Conservation (phyloP, 495 filamentous ascomycete genomes). For the Penicillium alfredii region DNA sequence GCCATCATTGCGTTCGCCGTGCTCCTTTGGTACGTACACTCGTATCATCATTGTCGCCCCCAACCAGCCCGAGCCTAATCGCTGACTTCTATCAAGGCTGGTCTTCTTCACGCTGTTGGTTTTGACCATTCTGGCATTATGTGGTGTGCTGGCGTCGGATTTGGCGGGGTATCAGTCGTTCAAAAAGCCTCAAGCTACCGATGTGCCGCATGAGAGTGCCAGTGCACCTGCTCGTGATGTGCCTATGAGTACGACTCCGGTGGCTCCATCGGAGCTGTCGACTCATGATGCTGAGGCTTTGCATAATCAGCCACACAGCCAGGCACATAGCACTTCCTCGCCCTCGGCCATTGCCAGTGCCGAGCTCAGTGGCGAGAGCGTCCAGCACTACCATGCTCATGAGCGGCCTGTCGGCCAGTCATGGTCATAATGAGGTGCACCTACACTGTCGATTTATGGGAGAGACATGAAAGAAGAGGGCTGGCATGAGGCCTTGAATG, state of each 20-base stretch:
- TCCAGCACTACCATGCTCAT: constrained; percentile 1
- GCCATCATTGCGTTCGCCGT: constrained; percentile 29
- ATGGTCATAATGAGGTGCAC: no score
- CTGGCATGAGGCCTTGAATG: no score
- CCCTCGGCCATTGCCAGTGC: constrained; percentile 7
- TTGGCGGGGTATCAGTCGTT: constrained; percentile 24
- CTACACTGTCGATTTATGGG: no score
- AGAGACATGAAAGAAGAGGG: no score
- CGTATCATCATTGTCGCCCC: background rate
- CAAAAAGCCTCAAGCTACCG: constrained; percentile 6
- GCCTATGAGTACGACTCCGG: constrained; percentile 17
- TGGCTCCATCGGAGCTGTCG: constrained; percentile 9
- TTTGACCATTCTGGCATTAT: constrained; percentile 23
- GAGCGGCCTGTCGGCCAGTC: no score
- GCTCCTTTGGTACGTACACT: constrained; percentile 26
- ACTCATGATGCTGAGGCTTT: constrained; percentile 17
- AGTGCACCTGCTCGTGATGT: constrained; percentile 7
- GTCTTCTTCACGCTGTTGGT: constrained; percentile 25
- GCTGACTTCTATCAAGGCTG: constrained; percentile 12
- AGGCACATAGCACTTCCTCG: constrained; percentile 10
- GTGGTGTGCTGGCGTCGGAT: constrained; percentile 21
- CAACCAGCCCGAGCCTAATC: background rate
- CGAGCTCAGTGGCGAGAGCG: constrained; percentile 8
- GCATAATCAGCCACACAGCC: constrained; percentile 18
- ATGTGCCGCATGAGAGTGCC: background rate